Base-by-base conservation (phyloP, 768 basidiomycete species). In the Lentinus tigrinus region DNA sequence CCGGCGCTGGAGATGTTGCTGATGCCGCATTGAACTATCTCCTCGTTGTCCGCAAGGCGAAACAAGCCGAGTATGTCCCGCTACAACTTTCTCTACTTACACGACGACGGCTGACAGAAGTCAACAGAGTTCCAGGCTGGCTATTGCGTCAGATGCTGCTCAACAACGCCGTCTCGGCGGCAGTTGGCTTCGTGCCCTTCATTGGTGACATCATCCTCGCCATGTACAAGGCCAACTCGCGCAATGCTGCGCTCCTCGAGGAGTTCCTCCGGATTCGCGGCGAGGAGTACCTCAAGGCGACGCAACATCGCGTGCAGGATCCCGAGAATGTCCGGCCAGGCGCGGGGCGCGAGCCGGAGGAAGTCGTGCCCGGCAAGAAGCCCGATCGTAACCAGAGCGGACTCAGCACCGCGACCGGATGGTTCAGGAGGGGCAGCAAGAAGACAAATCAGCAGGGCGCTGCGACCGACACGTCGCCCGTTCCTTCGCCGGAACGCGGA, bases 201-300 rank as follows among this genome's bases (percentile, higher is more conserved):
- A 77, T 83, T 3, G 95, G 95, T 3, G 92, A 95, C 71, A 63
- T 97, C 26, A 66, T 85, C 1, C 73, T 95, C 36, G 93, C 90
- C 1, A 72, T 82, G 3, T 96, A 77, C 79, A 95, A 94, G 69
- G 85, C 93, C 19, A 98, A 98, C 72, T 89, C 87, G 16, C 80
- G 95, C 59, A 97, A 98, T 66, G 95, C 93, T 11, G 82, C 82
- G 5, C 74, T 97, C 47, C 77, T 98, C 47, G 93, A 95, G 67
- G 92, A 94, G 70, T 94, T 83, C 71, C 73, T 97, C 53, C 80
- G 87, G 36, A 77, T 91, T 28, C 79, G 95, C 44, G 93, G 91
- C 0, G 85, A 88, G 56, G 86, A 91, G 66, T 85, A 79, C 66
- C 68, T 93, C 48, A 85, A 79, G 68, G 62, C 79, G 57, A 73